These are phyloP conservation scores for Vitis amurensis DNA, from an alignment of 164 flowering plant species.

Conservation along the genomic window DNA sequence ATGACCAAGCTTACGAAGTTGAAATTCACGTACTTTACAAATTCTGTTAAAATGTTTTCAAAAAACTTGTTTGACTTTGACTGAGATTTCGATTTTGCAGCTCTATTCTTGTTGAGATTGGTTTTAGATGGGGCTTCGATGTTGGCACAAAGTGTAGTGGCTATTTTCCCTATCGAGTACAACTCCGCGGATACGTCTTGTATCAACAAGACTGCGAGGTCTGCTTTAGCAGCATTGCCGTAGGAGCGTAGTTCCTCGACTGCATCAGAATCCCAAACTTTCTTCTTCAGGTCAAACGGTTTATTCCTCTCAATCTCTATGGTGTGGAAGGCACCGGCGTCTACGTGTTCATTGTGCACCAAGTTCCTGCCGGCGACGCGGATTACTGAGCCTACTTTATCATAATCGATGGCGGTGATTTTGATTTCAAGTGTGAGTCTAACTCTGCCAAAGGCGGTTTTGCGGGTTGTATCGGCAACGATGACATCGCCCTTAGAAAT, in stretches of 20 bases:
- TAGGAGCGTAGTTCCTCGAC: background rate
- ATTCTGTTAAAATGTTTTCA: background rate
- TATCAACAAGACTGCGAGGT: slow-evolving; percentile 10
- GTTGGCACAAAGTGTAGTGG: background rate
- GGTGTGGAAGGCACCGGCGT: no score
- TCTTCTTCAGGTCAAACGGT: slow-evolving; percentile 12
- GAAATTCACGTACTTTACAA: no score
- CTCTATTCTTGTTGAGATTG: no score
- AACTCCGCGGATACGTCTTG: slow-evolving; percentile 6
- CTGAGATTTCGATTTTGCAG: background rate
- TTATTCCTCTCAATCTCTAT: no score
- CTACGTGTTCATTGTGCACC: background rate
- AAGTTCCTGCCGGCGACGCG: slow-evolving; percentile 4
- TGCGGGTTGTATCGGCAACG: slow-evolving; percentile 13
- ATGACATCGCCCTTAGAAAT: slow-evolving; percentile 3
- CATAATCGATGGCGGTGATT: slow-evolving; percentile 2
- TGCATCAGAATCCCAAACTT: slow-evolving; percentile 4
- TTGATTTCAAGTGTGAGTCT: background rate
- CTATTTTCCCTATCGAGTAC: slow-evolving; percentile 1
- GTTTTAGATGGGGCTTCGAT: background rate
- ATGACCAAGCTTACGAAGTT: no score
- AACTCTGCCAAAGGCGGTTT: background rate
- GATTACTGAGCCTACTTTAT: background rate
- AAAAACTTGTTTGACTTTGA: slow-evolving; percentile 5
- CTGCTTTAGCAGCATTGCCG: background rate